phyloP scores from a whole-genome alignment of 148 eudicot genomes.

The Heliamphora exappendiculata region DNA sequence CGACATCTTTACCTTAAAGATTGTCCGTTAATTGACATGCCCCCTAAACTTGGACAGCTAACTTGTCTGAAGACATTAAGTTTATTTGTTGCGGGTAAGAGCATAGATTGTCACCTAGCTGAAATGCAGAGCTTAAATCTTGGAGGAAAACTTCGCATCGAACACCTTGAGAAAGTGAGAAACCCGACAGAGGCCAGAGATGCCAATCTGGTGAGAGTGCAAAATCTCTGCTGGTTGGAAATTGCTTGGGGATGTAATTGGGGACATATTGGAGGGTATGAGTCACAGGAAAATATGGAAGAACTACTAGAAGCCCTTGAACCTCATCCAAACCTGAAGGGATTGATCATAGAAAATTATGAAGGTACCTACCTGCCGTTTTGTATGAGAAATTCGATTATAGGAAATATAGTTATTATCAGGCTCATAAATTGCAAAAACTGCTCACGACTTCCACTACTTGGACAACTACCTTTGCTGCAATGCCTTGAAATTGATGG shows the following conservation, averaged over 20 bases:
- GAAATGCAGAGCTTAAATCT: not conserved
- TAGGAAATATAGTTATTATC: not conserved
- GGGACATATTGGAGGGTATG: not conserved
- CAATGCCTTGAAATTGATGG: not conserved
- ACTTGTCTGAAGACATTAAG: no score
- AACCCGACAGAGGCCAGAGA: not conserved
- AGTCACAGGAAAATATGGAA: not conserved
- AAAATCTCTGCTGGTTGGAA: not conserved
- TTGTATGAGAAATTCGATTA: not conserved
- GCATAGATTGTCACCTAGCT: not conserved
- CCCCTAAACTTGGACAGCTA: not conserved
- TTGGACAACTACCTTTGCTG: not conserved
- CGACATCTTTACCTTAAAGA: not conserved
- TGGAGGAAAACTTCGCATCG: not conserved
- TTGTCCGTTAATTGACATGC: not conserved
- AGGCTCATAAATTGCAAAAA: not conserved
- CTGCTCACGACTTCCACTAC: not conserved
- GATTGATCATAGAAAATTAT: not conserved
- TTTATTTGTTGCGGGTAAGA: not conserved
- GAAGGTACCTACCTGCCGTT: not conserved
- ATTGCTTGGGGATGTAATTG: not conserved
- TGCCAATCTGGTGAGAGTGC: not conserved
- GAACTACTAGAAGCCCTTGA: not conserved
- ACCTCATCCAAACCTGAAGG: not conserved
- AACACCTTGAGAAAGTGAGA: conserved; percentile 7